Percentiles rank a stretch among this genome's conserved stretches.
phyloP scores from a whole-genome alignment of 2,329 filamentous ascomycete genomes.

The Fonsecaea erecta region DNA sequence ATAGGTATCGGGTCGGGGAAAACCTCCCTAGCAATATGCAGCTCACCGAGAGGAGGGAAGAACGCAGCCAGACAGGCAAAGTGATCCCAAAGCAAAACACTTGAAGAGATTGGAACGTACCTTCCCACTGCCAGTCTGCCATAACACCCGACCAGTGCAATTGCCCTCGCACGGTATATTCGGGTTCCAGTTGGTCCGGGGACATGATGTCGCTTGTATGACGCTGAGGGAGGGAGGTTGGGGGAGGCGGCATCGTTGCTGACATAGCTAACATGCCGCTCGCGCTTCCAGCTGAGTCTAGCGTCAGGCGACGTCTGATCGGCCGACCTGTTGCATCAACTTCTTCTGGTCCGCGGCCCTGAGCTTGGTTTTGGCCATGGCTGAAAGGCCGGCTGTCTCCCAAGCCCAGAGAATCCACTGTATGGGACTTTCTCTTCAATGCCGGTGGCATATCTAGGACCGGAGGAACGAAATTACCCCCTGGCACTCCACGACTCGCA shows the following conservation, averaged over 20 bases:
- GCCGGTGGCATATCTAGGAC: conserved; percentile 30
- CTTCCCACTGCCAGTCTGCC: conserved; percentile 74
- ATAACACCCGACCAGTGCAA: conserved; percentile 74
- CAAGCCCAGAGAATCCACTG: conserved; percentile 4
- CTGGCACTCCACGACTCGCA: conserved; percentile 54
- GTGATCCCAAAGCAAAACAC: background rate
- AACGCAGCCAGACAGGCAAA: too few species aligned
- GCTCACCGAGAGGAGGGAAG: too few species aligned
- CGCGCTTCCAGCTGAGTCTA: conserved; percentile 9
- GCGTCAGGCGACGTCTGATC: conserved; percentile 22
- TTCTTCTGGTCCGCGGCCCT: conserved; percentile 8
- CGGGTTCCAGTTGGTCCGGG: conserved; percentile 52
- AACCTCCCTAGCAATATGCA: too few species aligned
- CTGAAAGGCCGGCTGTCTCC: conserved; percentile 16
- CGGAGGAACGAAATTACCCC: conserved; percentile 30
- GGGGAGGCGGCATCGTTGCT: conserved; percentile 7
- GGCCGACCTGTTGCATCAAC: conserved; percentile 13
- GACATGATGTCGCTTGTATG: conserved; percentile 43
- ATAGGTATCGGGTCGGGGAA: too few species aligned
- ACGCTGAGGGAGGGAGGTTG: conserved; percentile 17
- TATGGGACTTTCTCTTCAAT: conserved; percentile 29
- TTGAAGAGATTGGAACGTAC: conserved; percentile 46
- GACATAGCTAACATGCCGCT: conserved; percentile 1
- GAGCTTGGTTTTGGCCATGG: conserved; percentile 4
- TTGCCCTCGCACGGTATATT: conserved; percentile 67